These are phyloP conservation scores for Tetrapisispora fleetii DNA, from an alignment of 805 yeast genomes.

Conservation along the genomic window DNA sequence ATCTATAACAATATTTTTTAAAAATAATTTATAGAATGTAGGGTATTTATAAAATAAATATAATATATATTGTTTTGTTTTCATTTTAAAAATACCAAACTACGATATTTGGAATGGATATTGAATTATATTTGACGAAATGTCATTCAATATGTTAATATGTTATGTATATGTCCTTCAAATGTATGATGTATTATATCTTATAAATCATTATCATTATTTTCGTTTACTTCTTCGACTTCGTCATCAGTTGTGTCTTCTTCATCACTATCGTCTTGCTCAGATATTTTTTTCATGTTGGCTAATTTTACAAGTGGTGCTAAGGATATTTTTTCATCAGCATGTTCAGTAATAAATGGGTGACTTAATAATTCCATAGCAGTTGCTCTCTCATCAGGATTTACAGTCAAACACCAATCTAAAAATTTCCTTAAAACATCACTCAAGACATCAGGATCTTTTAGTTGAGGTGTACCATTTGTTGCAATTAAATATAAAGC, in stretches of 20 bases:
- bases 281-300: conserved; percentile 48
- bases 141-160: background rate
- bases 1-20: background rate
- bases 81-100: background rate
- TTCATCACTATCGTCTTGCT: conserved; percentile 28
- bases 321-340: conserved; percentile 51
- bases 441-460: conserved; percentile 76
- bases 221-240: background rate
- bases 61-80: too few relatives aligned
- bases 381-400: conserved; percentile 69
- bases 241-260: conserved; percentile 3
- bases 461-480: conserved; percentile 89
- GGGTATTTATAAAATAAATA: background rate
- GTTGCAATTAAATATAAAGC: conserved; percentile 92
- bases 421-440: conserved; percentile 58
- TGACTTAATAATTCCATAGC: conserved; percentile 64
- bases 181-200: background rate
- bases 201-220: background rate
- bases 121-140: background rate
- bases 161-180: background rate
- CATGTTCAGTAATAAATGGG: conserved; percentile 46
- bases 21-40: too few relatives aligned
- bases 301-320: conserved; percentile 72
- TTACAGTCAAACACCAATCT: conserved; percentile 70
- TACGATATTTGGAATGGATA: background rate